Conservation (phyloP, 306 rosid genomes). For the Casuarina glauca region DNA sequence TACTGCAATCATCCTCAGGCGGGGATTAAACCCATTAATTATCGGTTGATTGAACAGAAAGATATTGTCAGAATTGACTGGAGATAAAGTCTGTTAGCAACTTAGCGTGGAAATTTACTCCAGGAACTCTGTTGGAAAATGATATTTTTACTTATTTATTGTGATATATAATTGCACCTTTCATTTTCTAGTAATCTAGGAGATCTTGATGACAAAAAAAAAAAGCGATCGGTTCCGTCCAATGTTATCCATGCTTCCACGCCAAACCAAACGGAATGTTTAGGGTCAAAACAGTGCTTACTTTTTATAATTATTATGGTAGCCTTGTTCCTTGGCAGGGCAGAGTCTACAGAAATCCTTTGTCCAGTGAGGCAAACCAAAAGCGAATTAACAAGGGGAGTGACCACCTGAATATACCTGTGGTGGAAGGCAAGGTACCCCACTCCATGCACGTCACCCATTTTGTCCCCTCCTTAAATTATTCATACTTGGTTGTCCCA, state of each 20-base stretch:
- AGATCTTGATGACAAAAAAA: neutral
- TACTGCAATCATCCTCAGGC: no score
- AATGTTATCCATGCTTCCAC: neutral
- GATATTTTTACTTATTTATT: neutral
- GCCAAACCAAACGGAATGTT: neutral
- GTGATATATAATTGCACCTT: neutral
- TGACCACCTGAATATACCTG: neutral
- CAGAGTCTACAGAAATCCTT: no score
- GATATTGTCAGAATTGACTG: neutral
- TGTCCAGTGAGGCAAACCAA: neutral
- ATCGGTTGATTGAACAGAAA: neutral
- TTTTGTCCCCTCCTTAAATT: constrained; percentile 9
- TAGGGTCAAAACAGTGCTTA: neutral
- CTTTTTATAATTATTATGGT: no score
- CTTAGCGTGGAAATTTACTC: neutral
- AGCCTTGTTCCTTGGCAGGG: no score
- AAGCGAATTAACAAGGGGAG: neutral
- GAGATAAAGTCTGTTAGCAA: neutral
- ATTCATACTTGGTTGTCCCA: constrained; percentile 7
- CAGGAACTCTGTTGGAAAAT: neutral
- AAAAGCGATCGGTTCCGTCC: neutral
- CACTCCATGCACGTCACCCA: constrained; percentile 16
- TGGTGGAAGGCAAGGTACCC: neutral
- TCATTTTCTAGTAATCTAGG: neutral
- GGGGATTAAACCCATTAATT: no score